Evolutionary conservation across 2,329 filamentous ascomycete genomes (phyloP).

Genomic region (Pezicula neosporulosa): DNA sequence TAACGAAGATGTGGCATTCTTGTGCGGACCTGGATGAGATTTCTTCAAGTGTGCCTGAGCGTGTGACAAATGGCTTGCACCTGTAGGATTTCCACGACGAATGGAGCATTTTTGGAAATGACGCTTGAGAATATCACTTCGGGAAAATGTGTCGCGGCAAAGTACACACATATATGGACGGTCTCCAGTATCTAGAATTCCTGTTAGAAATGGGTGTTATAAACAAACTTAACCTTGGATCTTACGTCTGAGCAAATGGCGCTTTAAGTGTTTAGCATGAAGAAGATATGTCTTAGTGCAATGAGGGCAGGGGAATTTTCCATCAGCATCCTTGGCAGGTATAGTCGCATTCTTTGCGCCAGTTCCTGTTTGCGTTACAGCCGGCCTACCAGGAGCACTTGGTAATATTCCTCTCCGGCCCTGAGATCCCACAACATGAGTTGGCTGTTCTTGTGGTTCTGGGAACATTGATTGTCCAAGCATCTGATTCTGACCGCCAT

Average conservation of each 20-base stretch:
- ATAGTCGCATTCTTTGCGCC: conserved; percentile 77
- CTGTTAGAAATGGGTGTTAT: conserved; percentile 16
- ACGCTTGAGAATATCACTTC: conserved; percentile 96
- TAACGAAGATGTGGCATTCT: conserved; percentile 43
- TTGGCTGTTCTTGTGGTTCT: conserved; percentile 60
- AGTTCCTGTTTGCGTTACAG: conserved; percentile 68
- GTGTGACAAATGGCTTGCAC: conserved; percentile 90
- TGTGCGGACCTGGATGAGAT: conserved; percentile 54
- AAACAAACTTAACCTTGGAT: conserved; percentile 27
- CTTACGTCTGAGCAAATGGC: conserved; percentile 94
- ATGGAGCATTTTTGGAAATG: conserved; percentile 99
- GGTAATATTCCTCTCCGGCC: conserved; percentile 88
- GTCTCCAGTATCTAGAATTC: conserved; percentile 81
- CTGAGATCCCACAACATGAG: conserved; percentile 93
- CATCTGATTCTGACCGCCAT: conserved; percentile 53
- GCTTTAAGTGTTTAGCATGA: conserved; percentile 95
- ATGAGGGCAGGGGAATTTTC: conserved; percentile 96
- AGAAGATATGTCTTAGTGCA: conserved; percentile 97
- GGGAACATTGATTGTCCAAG: conserved; percentile 46
- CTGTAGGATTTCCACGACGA: conserved; percentile 90
- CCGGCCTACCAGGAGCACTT: conserved; percentile 81
- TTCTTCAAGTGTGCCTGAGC: conserved; percentile 87
- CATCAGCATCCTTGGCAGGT: conserved; percentile 91
- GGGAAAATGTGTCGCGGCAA: conserved; percentile 96
- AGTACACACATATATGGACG: conserved; percentile 97